Evolutionary conservation across 345 rosid genomes (phyloP).

Genomic region (Ceriops decandra): DNA sequence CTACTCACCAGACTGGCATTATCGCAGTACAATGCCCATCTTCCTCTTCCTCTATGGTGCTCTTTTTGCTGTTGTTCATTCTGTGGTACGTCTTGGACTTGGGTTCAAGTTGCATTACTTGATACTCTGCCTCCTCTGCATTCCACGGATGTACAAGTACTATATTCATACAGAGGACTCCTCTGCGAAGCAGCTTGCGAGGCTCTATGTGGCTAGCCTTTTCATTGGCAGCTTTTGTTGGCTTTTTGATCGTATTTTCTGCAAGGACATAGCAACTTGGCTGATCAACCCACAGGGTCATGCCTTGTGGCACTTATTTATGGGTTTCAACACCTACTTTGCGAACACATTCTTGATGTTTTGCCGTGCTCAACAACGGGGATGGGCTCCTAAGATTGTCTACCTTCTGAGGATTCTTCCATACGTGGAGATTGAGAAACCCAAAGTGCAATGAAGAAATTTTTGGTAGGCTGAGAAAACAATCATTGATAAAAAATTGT

Average conservation of each 20-base stretch:
- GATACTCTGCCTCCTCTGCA: conserved; percentile 69
- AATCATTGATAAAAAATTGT: conserved; percentile 1
- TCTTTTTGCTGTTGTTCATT: conserved; percentile 58
- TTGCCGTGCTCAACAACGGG: conserved; percentile 77
- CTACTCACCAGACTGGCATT: conserved; percentile 94
- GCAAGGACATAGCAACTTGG: conserved; percentile 59
- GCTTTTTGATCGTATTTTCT: conserved; percentile 57
- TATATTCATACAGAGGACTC: conserved; percentile 65
- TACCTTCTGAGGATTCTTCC: conserved; percentile 55
- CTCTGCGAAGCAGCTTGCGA: conserved; percentile 61
- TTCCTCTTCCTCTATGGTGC: conserved; percentile 84
- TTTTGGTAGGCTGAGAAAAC: conserved; percentile 1
- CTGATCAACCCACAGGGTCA: conserved; percentile 78
- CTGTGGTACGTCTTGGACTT: conserved; percentile 52
- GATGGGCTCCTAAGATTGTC: conserved; percentile 65
- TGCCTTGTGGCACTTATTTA: conserved; percentile 78
- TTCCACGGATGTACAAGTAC: conserved; percentile 86
- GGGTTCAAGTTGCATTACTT: conserved; percentile 79
- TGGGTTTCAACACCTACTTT: conserved; percentile 76
- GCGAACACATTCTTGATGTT: conserved; percentile 95
- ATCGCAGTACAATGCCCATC: conserved; percentile 84
- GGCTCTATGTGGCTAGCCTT: conserved; percentile 59
- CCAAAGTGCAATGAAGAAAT: conserved; percentile 31
- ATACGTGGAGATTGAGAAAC: conserved; percentile 79
- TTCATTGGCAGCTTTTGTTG: conserved; percentile 57